Evolutionary conservation across 129 eudicot species (phyloP).

Genomic region (Sambucus nigra): DNA sequence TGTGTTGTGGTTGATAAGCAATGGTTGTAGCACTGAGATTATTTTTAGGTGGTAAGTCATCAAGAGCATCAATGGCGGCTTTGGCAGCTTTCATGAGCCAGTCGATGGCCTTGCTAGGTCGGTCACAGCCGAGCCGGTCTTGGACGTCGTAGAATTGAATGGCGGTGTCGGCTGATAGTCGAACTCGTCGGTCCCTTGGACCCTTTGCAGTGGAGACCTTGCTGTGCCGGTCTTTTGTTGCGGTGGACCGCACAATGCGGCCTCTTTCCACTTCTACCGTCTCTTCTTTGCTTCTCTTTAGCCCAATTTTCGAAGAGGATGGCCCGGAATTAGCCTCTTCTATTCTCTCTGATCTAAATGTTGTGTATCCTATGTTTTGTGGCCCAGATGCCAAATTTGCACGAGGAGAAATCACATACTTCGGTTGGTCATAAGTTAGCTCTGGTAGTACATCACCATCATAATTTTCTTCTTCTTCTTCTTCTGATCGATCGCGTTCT

Average conservation of each 20-base stretch:
- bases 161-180: conserved; percentile 63
- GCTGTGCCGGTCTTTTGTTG: conserved; percentile 56
- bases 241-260: conserved; percentile 27
- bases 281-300: conserved; percentile 18
- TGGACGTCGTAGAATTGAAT: conserved; percentile 70
- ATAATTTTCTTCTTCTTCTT: background rate
- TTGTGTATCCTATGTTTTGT: conserved; percentile 1
- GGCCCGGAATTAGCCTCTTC: background rate
- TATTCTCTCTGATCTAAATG: conserved; percentile 10
- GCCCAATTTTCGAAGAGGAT: conserved; percentile 12
- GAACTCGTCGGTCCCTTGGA: conserved; percentile 46
- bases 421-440: background rate
- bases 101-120: conserved; percentile 72
- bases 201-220: conserved; percentile 69
- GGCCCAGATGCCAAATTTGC: background rate
- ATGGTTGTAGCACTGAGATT: background rate
- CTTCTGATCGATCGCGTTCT: conserved; percentile 6
- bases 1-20: conserved; percentile 5
- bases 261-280: conserved; percentile 24
- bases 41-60: background rate
- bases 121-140: conserved; percentile 66
- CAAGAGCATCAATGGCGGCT: conserved; percentile 49
- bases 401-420: background rate
- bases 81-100: conserved; percentile 74
- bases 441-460: background rate